A percentile compares a stretch with the other conserved stretches of the same genome.
These are phyloP conservation scores for Phaseolus lunatus DNA, from an alignment of 306 rosid genomes.

Conservation along the genomic window DNA sequence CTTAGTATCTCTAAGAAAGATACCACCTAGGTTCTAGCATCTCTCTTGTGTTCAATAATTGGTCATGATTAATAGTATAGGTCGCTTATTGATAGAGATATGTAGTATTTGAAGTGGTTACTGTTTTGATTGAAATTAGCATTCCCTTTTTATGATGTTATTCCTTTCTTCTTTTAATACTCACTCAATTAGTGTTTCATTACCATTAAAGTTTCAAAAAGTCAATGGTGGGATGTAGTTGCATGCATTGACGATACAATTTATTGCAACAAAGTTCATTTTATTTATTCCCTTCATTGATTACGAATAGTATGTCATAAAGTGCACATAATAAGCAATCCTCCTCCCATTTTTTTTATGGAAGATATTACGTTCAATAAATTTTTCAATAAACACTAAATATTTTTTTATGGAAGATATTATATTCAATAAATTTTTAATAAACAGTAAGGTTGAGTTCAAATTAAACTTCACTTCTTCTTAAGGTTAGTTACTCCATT, in stretches of 20 bases:
- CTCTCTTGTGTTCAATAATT: neutral
- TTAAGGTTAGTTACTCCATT: too few relatives aligned
- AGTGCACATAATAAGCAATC: too few relatives aligned
- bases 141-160: neutral
- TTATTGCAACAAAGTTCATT: too few relatives aligned
- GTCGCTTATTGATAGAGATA: too few relatives aligned
- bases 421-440: too few relatives aligned
- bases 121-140: neutral
- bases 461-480: too few relatives aligned
- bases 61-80: neutral
- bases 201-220: neutral
- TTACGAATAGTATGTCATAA: neutral
- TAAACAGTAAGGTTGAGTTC: too few relatives aligned
- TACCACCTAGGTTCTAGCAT: slow-evolving; percentile 31
- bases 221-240: slow-evolving; percentile 30
- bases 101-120: neutral
- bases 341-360: too few relatives aligned
- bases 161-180: neutral
- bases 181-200: neutral
- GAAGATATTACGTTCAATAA: too few relatives aligned
- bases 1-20: slow-evolving; percentile 1
- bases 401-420: too few relatives aligned
- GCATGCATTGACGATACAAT: slow-evolving; percentile 4
- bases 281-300: neutral
- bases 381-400: too few relatives aligned